A percentile compares a stretch with the other conserved stretches of the same genome.
Conservation (phyloP, 225 moss, liverwort and hornwort species). For the Polytrichum commune region DNA sequence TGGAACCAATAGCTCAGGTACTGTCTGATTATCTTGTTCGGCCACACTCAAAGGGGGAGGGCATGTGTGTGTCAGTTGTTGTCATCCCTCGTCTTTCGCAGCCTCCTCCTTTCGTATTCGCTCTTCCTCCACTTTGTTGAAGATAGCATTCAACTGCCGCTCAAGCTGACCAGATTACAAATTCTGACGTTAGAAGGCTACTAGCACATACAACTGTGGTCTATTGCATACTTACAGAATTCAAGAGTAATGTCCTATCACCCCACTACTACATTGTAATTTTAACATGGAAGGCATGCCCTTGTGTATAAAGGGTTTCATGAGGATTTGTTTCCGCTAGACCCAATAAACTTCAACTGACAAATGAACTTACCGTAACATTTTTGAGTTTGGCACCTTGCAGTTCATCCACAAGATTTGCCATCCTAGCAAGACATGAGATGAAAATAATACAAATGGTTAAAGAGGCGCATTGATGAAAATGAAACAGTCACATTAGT, state of each 20-base stretch:
- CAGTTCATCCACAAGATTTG: conserved; percentile 54
- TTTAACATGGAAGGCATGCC: too few species aligned
- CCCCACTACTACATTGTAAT: too few species aligned
- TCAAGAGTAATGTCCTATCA: too few species aligned
- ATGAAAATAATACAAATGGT: conserved; percentile 10
- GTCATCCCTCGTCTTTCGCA: conserved; percentile 44
- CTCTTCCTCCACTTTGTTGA: conserved; percentile 61
- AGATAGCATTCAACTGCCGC: conserved; percentile 55
- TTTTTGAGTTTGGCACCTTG: conserved; percentile 56
- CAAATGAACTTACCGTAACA: conserved; percentile 27
- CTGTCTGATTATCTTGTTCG: too few species aligned
- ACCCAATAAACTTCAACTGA: too few species aligned
- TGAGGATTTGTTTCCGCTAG: too few species aligned
- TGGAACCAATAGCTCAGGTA: too few species aligned
- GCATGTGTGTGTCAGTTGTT: background rate
- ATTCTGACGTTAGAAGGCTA: conserved; percentile 14
- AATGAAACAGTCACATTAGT: background rate
- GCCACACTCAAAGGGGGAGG: too few species aligned
- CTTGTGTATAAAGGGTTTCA: too few species aligned
- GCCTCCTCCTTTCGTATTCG: conserved; percentile 57
- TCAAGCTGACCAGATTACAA: conserved; percentile 39
- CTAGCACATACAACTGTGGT: conserved; percentile 1
- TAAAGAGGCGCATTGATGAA: background rate
- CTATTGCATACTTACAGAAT: too few species aligned
- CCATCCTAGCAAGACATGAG: conserved; percentile 32